Evolutionary conservation across 768 basidiomycete genomes (phyloP), one percentile per base, ranked within the genome.

Genomic region (Dentipellis sp.): DNA sequence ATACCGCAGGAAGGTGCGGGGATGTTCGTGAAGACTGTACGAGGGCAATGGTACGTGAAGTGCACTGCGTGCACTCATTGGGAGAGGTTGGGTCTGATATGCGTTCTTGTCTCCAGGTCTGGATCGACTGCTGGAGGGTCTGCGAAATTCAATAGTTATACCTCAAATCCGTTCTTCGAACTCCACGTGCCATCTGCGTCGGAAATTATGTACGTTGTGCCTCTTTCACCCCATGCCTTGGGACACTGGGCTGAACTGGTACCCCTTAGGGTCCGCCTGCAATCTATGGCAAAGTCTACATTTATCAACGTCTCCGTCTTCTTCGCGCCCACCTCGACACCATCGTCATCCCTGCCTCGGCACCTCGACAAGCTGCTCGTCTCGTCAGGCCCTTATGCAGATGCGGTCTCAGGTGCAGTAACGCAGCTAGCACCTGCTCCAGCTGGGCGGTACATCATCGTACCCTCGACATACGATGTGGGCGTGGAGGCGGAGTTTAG

Each of bases 1-100:
- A 86, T 97, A 21, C 82, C 85, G 0, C 81, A 85, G 56, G 95
- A 98, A 71, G 94, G 92, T 0, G 91, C 93, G 0, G 94, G 94
- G 0, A 91, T 97, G 92, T 95, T 86, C 66, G 71, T 70, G 19
- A 86, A 88, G 61, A 65, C 75, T 0, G 62, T 86, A 2, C 77
- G 72, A n/a, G 92, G 91, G 3, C 70, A 75, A 39, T 98, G 94
- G 94, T 90, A 58, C 52, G 80, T 67, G 16, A 1, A 8, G 7
- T 2, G 3, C 37, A 17, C 23, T 36, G 17, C 17, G 4, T 34
- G 34, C 38, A 9, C 38, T 23, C 14, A 16, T 4, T 47, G 21
- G 19, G n/a, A 21, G 23, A 21, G 23, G 22, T 22, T n/a, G 42
- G 8, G 0, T 51, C 17, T 11, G 55, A 47, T 17, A 29, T 29